Percentiles rank a stretch among this genome's conserved stretches.
Evolutionary conservation across 1,284 basidiomycete species (phyloP).

Genomic region (Puccinia brachypodii): DNA sequence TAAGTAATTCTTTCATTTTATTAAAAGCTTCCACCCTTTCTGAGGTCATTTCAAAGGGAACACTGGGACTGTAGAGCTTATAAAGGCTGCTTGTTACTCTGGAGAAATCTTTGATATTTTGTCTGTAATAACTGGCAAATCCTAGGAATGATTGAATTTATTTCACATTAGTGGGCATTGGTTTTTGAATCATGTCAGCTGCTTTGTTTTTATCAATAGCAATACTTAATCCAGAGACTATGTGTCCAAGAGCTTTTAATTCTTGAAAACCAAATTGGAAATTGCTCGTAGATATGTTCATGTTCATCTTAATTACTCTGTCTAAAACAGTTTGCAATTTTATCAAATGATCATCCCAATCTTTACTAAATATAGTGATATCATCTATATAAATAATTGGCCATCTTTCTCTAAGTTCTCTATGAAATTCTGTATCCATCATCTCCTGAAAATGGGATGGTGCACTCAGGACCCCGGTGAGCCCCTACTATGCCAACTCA

Average conservation of each 20-base stretch:
- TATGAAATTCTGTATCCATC: slow-evolving; percentile 17
- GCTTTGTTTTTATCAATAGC: slow-evolving; percentile 10
- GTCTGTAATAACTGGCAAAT: background rate
- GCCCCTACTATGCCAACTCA: no score
- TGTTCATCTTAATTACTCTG: background rate
- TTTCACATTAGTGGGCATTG: background rate
- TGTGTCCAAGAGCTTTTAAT: slow-evolving; percentile 21
- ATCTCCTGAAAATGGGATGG: slow-evolving; percentile 31
- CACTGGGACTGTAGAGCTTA: background rate
- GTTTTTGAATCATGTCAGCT: background rate
- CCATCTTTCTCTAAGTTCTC: background rate
- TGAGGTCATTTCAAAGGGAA: background rate
- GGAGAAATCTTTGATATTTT: background rate
- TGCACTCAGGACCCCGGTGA: background rate
- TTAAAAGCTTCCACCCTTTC: background rate
- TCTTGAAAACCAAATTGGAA: slow-evolving; percentile 13
- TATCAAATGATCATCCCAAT: background rate
- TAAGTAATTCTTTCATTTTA: background rate
- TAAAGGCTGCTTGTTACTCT: background rate
- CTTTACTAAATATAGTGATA: slow-evolving; percentile 3
- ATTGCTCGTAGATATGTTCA: slow-evolving; percentile 20
- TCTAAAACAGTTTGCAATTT: background rate
- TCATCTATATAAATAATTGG: slow-evolving; percentile 35
- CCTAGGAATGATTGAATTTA: slow-evolving; percentile 12
- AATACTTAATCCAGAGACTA: background rate